Conservation (phyloP, 345 rosid genomes). For the Eucalyptus grandis region DNA sequence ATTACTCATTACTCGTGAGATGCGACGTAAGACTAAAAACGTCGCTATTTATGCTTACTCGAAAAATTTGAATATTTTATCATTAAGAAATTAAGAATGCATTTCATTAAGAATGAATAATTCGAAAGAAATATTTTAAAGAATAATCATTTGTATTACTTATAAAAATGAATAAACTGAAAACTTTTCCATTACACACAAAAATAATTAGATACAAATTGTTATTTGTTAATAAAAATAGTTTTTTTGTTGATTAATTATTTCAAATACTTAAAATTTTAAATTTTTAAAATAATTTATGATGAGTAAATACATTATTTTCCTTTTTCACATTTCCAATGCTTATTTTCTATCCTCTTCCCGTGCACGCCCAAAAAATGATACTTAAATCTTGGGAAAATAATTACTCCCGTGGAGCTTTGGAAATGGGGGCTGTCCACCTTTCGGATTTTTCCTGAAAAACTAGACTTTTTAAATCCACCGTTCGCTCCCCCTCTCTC, state of each 20-base stretch:
- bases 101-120: neutral
- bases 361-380: neutral
- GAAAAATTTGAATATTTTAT: neutral
- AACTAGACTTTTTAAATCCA: neutral
- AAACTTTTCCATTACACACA: neutral
- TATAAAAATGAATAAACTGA: accelerated
- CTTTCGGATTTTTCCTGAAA: neutral
- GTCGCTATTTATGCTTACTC: accelerated
- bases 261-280: neutral
- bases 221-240: neutral
- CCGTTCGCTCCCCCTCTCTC: neutral
- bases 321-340: neutral
- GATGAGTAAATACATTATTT: neutral
- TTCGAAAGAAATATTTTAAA: accelerated
- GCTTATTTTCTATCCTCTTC: neutral
- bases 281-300: too few relatives aligned
- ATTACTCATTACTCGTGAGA: neutral
- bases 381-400: neutral
- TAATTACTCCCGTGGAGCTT: neutral
- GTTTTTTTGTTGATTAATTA: neutral
- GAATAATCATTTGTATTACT: neutral
- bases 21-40: accelerated
- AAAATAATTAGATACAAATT: neutral
- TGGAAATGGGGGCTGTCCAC: neutral
- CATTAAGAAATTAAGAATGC: neutral